Evolutionary conservation across 768 basidiomycete genomes (phyloP).

Genomic region (Cantharellus cinnabarinus): DNA sequence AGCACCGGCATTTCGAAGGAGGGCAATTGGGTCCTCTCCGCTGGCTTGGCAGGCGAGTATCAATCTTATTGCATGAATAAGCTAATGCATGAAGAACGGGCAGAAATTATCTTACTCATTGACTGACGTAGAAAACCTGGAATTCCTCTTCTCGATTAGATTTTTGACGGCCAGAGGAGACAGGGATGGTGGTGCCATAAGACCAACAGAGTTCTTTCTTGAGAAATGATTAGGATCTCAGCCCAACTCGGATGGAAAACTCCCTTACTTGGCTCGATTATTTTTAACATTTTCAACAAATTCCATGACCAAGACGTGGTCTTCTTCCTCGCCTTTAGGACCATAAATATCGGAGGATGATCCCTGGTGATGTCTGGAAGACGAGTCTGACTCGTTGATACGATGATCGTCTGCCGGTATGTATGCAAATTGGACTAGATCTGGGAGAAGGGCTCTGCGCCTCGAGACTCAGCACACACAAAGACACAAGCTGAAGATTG

Average conservation of each 20-base stretch:
- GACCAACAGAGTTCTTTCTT: neutral
- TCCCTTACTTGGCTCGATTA: slow-evolving; percentile 10
- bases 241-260: neutral
- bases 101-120: slow-evolving; percentile 31
- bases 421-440: slow-evolving; percentile 65
- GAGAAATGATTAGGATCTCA: slow-evolving; percentile 5
- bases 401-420: slow-evolving; percentile 42
- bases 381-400: slow-evolving; percentile 23
- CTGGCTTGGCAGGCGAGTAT: slow-evolving; percentile 28
- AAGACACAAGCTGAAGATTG: neutral
- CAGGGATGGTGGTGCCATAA: slow-evolving; percentile 11
- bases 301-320: slow-evolving; percentile 31
- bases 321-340: slow-evolving; percentile 17
- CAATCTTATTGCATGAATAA: slow-evolving; percentile 23
- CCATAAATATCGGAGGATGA: slow-evolving; percentile 23
- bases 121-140: slow-evolving; percentile 40
- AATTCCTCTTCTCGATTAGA: slow-evolving; percentile 50
- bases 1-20: slow-evolving; percentile 46
- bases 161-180: slow-evolving; percentile 42
- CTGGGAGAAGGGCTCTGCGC: slow-evolving; percentile 56
- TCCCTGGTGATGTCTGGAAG: slow-evolving; percentile 13
- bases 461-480: no score
- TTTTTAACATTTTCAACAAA: slow-evolving; percentile 24
- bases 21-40: slow-evolving; percentile 30
- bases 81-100: neutral